A percentile compares a stretch with the other conserved stretches of the same genome.
Evolutionary conservation across 2,329 filamentous ascomycete species (phyloP).

Genomic region (Cytospora leucostoma): DNA sequence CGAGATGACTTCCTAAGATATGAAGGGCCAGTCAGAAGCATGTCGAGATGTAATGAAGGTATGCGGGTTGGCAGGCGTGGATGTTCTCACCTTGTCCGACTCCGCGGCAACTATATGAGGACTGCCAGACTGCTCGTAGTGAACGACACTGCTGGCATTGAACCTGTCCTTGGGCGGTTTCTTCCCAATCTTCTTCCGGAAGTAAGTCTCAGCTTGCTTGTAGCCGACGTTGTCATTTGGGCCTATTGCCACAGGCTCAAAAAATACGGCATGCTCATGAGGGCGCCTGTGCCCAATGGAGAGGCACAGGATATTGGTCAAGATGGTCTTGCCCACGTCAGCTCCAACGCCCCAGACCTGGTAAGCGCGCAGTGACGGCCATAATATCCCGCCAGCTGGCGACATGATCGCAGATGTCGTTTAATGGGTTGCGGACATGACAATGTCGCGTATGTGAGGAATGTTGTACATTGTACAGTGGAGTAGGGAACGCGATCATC

Average conservation of each 20-base stretch:
- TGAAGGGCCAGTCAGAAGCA: neutral
- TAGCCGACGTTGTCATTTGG: slow-evolving; percentile 66
- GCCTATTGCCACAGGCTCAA: slow-evolving; percentile 84
- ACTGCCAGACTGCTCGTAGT: slow-evolving; percentile 56
- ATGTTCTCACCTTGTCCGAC: neutral
- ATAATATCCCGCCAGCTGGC: slow-evolving; percentile 62
- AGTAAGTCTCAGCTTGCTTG: neutral
- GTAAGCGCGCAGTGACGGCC: slow-evolving; percentile 67
- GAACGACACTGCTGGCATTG: slow-evolving; percentile 68
- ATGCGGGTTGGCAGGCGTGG: neutral
- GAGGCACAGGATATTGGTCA: slow-evolving; percentile 71
- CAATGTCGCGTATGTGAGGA: slow-evolving; percentile 2
- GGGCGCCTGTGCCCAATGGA: slow-evolving; percentile 47
- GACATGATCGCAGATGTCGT: slow-evolving; percentile 36
- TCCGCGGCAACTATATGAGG: slow-evolving; percentile 10
- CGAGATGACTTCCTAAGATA: neutral
- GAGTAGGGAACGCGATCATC: neutral
- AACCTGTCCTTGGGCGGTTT: neutral
- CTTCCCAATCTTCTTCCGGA: neutral
- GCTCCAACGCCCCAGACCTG: slow-evolving; percentile 86
- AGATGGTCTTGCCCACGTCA: slow-evolving; percentile 80
- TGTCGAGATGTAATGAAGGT: neutral
- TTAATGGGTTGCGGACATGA: neutral
- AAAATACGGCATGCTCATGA: slow-evolving; percentile 54
- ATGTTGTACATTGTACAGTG: neutral